phyloP scores from a whole-genome alignment of 176 grass and related monocot species.

The Aegilops bicornis region DNA sequence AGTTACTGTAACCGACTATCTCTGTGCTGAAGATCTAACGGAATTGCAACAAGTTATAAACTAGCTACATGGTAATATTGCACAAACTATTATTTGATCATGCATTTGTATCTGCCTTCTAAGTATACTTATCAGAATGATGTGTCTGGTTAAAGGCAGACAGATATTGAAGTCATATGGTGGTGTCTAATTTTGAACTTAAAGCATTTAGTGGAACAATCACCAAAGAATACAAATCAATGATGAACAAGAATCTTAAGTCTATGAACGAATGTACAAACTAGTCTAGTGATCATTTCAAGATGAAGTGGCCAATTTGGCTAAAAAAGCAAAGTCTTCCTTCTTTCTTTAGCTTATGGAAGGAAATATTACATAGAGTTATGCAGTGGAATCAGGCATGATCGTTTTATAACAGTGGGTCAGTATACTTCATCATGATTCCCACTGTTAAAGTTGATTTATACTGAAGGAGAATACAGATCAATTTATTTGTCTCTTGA shows the following conservation, averaged over 20 bases:
- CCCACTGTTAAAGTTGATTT: conserved; percentile 1
- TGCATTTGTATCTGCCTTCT: background rate
- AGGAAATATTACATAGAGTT: background rate
- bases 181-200: conserved; percentile 4
- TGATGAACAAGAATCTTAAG: background rate
- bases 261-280: no score
- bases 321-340: background rate
- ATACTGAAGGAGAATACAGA: background rate
- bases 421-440: conserved; percentile 8
- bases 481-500: background rate
- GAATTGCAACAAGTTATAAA: background rate
- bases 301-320: background rate
- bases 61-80: background rate
- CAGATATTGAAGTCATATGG: background rate
- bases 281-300: background rate
- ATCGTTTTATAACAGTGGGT: background rate
- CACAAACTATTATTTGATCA: background rate
- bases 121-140: background rate
- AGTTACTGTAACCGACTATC: background rate
- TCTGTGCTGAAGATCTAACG: background rate
- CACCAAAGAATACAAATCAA: background rate
- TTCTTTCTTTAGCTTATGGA: background rate
- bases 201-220: conserved; percentile 19
- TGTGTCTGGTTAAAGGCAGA: background rate
- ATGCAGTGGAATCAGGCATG: background rate